These are phyloP conservation scores for Amanita brunnescens DNA, from an alignment of 768 basidiomycete genomes.

Conservation along the genomic window DNA sequence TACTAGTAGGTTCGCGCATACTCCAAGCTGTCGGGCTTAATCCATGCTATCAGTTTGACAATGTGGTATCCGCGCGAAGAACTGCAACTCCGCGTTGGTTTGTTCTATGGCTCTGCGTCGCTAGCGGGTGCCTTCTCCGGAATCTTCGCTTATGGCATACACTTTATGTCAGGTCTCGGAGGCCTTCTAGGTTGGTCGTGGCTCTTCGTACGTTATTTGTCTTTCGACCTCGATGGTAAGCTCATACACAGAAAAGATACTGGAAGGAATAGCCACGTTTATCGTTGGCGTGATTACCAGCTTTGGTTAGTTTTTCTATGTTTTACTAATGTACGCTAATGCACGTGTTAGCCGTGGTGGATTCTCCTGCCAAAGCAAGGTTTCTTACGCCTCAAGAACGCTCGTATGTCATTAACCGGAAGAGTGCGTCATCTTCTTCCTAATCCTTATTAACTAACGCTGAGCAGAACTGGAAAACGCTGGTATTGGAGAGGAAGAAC, in stretches of 20 bases:
- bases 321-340: neutral
- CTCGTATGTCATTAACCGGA: slow-evolving; percentile 42
- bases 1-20: slow-evolving; percentile 45
- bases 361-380: slow-evolving; percentile 48
- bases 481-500: slow-evolving; percentile 54
- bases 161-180: slow-evolving; percentile 38
- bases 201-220: slow-evolving; percentile 44
- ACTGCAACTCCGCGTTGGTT: slow-evolving; percentile 48
- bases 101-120: slow-evolving; percentile 61
- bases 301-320: slow-evolving; percentile 24
- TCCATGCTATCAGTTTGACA: slow-evolving; percentile 34
- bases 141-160: slow-evolving; percentile 45
- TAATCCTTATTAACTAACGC: neutral
- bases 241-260: slow-evolving; percentile 29
- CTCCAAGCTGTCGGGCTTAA: neutral
- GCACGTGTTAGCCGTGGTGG: slow-evolving; percentile 41
- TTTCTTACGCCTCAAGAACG: slow-evolving; percentile 58
- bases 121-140: slow-evolving; percentile 58
- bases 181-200: slow-evolving; percentile 54
- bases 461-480: slow-evolving; percentile 42
- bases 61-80: slow-evolving; percentile 62
- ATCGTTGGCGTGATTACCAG: slow-evolving; percentile 44
- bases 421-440: slow-evolving; percentile 30
- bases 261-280: slow-evolving; percentile 59
- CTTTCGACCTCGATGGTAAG: neutral